Evolutionary conservation across 2,329 filamentous ascomycete species (phyloP), one percentile per base, ranked within the genome.

Genomic region (Colletotrichum navitas): DNA sequence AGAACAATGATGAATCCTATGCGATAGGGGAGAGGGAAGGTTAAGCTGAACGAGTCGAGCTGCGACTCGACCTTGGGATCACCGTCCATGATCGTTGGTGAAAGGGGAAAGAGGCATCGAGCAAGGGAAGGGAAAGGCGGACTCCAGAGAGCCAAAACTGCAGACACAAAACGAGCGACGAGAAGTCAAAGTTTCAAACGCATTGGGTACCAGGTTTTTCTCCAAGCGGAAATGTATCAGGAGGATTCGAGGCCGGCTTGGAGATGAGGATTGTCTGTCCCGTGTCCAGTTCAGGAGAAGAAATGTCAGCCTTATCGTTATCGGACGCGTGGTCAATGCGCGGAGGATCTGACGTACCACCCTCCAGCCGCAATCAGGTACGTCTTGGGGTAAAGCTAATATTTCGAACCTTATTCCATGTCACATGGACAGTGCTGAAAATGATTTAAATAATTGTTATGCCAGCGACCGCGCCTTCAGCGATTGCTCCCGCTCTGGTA

Each of bases 1-100:
- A 97, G 85, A 64, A 97, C 92, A 74, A 96, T 85, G 77, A 98
- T 92, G 76, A 97, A 89, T 72, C 94, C 94, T 71, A 98, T 90
- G 75, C 95, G 92, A 81, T 95, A 97, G 54, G 96, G 95, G 73
- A 98, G 86, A 63, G 95, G 96, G 75, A 98, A 91, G 74, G 93
- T 87, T 79, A 93, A 86, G 87, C 93, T 95, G 86, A 98, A 96
- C 81, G 90, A 88, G 87, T 98, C 95, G 82, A 97, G 89, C 83
- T 86, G 83, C 73, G 86, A 81, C 83, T 93, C 91, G 76, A 93
- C 90, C 76, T 89, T 88, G 73, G 90, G 89, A 85, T 93, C 91
- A 84, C 90, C 91, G 83, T 93, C 91, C 91, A 93, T 93, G 79
- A 34, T 24, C 39, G 79, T 77, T 76, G 63, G 63, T 55, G 16